Evolutionary conservation across 2,329 filamentous ascomycete species (phyloP), one percentile per base, ranked within the genome.

Genomic region (Fusarium keratoplasticum): DNA sequence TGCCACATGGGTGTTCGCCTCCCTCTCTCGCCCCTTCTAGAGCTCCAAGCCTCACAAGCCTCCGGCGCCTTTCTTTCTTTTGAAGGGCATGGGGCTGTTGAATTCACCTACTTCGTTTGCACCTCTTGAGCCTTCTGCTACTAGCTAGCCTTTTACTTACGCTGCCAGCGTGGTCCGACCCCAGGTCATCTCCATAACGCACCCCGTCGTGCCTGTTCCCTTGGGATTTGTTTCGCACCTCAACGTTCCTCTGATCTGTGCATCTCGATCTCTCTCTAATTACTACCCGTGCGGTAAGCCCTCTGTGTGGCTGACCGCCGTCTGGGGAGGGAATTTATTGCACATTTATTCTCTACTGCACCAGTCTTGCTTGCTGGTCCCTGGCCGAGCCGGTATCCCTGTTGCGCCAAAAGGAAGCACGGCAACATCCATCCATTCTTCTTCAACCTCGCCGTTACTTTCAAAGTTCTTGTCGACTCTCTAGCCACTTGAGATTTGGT

Each of bases 331-430:
- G 61, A 52, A 29, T 62, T 70, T 40, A 42, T 36, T 71, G 60
- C 63, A 71, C 63, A 36, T 73, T 47, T 36, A 59, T 31, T 69
- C 71, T 64, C 27, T 57, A 44, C 35, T 55, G 27, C 40, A 27
- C 36, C 59, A 29, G 27, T 57, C 36, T 44, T 33, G 13, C 18
- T 44, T 59, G 47, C 52, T 66, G 40, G 36, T 76, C 69, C 64
- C 52, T 78, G 61, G 54, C 64, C 59, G 65, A 66, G 60, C 50
- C 55, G 54, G 59, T 70, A 72, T 77, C 73, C 73, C 72, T 73
- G 77, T 68, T 77, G 40, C 72, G 62, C 69, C 67, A 75, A 66
- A 68, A 67, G 59, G 40, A 72, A 74, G 61, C 60, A 76, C 69
- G 61, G 36, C 55, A 52, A 65, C 63, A 60, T 20, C 18, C 47